Evolutionary conservation across 2,329 filamentous ascomycete genomes (phyloP), one percentile per base, ranked within the genome.

Genomic region (Colletotrichum orchidophilum): DNA sequence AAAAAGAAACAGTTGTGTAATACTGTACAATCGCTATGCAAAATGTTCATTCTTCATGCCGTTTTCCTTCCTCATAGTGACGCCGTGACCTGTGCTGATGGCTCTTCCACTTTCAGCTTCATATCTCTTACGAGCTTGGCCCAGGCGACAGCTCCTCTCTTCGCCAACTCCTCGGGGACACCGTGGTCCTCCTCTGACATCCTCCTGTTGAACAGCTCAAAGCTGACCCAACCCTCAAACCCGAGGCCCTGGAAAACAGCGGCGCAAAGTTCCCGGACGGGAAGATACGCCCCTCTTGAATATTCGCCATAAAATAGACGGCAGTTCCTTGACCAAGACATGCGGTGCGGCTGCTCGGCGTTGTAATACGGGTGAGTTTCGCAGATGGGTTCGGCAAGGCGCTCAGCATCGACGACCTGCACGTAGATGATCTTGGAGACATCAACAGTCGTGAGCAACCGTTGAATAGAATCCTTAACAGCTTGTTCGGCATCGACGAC

Each of bases 291-390:
- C 0, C 91, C 91, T 2, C 84, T 80, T 3, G 89, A 84, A 55
- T 84, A 80, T 78, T 94, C 92, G 24, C 82, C 81, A 59, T 83
- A 83, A 54, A 84, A 83, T 1, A 93, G 79, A 21, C 93, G 84
- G 73, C 91, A 93, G 77, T 95, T 95, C 21, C 93, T 83, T 46
- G 89, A 93, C 93, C 93, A 96, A 76, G 87, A 93, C 93, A 96
- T 95, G 3, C 91, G 82, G 0, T 77, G 8, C 0, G 81, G 82
- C 73, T 83, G 81, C 31, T 76, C 77, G 0, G 73, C 49, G 70
- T 79, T 73, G 69, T 82, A 80, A 46, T 81, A 82, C 2, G 76
- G 71, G 55, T 84, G 81, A 0, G 78, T 81, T 4, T 84, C 87
- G 78, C 2, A 87, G 9, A 95, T 79, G 0, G 93, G 92, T 12